A percentile compares a stretch with the other conserved stretches of the same genome.
Evolutionary conservation across 495 filamentous ascomycete species (phyloP).

Genomic region (Aspergillus mulundensis): DNA sequence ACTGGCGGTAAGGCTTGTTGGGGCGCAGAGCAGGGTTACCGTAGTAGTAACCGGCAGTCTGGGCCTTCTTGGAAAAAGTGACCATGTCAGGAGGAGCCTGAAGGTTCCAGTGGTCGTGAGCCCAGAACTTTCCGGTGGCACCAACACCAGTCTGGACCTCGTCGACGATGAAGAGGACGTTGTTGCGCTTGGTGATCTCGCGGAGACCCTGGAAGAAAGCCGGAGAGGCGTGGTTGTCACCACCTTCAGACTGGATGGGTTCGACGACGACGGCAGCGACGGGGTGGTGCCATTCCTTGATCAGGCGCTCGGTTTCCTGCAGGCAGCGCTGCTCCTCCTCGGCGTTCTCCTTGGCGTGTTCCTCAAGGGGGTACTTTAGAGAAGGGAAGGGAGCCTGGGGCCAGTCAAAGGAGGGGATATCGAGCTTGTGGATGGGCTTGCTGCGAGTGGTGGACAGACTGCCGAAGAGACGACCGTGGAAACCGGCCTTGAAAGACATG

Average conservation of each 20-base stretch:
- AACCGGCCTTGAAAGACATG: constrained; percentile 86
- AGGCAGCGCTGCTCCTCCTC: constrained; percentile 81
- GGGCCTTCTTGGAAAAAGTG: constrained; percentile 98
- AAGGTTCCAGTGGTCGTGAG: constrained; percentile 96
- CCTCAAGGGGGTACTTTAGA: constrained; percentile 87
- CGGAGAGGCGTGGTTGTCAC: constrained; percentile 96
- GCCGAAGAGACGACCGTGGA: constrained; percentile 95
- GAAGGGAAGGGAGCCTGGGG: constrained; percentile 89
- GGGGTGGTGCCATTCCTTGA: constrained; percentile 80
- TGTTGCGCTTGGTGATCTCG: constrained; percentile 77
- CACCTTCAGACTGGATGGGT: constrained; percentile 96
- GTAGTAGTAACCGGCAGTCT: constrained; percentile 96
- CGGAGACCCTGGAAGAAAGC: constrained; percentile 89
- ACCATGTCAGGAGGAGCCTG: constrained; percentile 90
- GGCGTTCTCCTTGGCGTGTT: constrained; percentile 77
- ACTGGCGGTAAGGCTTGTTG: constrained; percentile 98
- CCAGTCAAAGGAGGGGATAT: constrained; percentile 98
- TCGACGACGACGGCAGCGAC: constrained; percentile 87
- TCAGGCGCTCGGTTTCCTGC: constrained; percentile 80
- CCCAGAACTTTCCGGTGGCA: constrained; percentile 94
- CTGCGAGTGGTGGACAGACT: constrained; percentile 88
- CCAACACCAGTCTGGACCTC: constrained; percentile 98
- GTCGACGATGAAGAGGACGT: constrained; percentile 92
- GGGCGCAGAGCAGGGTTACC: constrained; percentile 83
- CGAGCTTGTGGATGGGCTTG: constrained; percentile 97